Evolutionary conservation across 108 stramenopile species (phyloP), one percentile per base, ranked within the genome.

Genomic region (Poteriospumella lacustris): DNA sequence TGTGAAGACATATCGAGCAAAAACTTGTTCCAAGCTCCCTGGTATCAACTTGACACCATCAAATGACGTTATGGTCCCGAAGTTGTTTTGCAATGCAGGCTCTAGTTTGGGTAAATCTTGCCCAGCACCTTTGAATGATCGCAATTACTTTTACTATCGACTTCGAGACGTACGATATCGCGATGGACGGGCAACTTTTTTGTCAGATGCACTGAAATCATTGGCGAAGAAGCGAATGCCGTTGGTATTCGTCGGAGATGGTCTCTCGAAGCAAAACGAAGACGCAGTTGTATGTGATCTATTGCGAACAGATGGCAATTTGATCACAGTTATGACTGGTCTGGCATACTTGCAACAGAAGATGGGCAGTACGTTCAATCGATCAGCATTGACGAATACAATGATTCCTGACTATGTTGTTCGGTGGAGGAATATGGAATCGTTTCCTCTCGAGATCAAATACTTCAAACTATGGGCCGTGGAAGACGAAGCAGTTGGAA

Each of bases 241-340:
- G 9, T 73, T 73, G 42, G 42, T 73, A 15, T 73, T 73, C 24
- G 36, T 73, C 36, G 70, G 70, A 52, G 70, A 73, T 56, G 43
- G 44, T 73, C 15, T 56, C 26, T 73, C 70, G 5, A 73, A 73
- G 36, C 70, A 73, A 73, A 73, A 73, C 36, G 40, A 44, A 73
- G 44, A 73, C 31, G 70, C 70, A 42, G 12, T 73, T 29, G 31
- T 73, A n/a, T 73, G 70, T 56, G 70, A 73, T 9, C 12, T 73
- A n/a, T 19, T 73, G 12, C 26, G 47, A 73, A 56, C 47, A 73
- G 43, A 73, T 73, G 3, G 41, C 38, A 24, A 24, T 73, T 56
- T 56, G 24, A 56, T 56, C 24, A 24, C 52, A 56, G 19, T 56
- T 24, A 24, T 56, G 24, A 19, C n/a, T 24, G 52, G 24, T 24